phyloP scores from a whole-genome alignment of 805 yeast species.

The Ogataea methanolica region DNA sequence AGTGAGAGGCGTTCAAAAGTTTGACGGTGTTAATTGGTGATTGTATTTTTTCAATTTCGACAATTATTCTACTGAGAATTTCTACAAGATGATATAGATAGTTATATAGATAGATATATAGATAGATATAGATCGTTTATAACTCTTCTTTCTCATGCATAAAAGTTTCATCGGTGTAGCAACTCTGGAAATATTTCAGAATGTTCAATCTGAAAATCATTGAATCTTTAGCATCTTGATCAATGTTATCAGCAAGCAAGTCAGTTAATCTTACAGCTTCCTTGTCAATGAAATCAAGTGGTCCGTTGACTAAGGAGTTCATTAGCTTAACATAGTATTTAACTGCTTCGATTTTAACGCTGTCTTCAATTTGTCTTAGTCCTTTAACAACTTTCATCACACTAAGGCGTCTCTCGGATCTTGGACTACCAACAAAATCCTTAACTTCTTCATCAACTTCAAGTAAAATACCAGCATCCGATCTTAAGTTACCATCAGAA shows the following conservation, averaged over 20 bases:
- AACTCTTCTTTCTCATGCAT: slow-evolving; percentile 12
- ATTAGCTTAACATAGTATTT: slow-evolving; percentile 47
- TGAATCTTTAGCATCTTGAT: slow-evolving; percentile 42
- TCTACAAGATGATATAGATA: no score
- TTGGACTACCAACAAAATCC: slow-evolving; percentile 28
- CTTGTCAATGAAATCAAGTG: slow-evolving; percentile 35
- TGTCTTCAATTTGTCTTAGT: slow-evolving; percentile 30
- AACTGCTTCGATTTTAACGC: slow-evolving; percentile 20
- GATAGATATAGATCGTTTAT: not conserved
- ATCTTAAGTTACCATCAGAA: slow-evolving; percentile 35
- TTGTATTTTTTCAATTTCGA: no score
- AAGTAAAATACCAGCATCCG: slow-evolving; percentile 36
- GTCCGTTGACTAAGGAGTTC: slow-evolving; percentile 41
- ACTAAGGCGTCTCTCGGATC: slow-evolving; percentile 19
- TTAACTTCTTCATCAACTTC: slow-evolving; percentile 28
- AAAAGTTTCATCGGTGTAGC: slow-evolving; percentile 14
- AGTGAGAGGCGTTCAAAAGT: slow-evolving; percentile 57
- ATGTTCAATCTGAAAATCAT: slow-evolving; percentile 49
- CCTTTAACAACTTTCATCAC: slow-evolving; percentile 33
- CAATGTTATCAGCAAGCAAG: slow-evolving; percentile 36
- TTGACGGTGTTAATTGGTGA: slow-evolving; percentile 50
- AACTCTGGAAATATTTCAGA: slow-evolving; percentile 30
- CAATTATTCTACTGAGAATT: no score
- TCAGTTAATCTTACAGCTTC: slow-evolving; percentile 45
- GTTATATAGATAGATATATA: no score